Percentiles rank a stretch among this genome's conserved stretches.
These are phyloP conservation scores for Linum usitatissimum DNA, from an alignment of 345 rosid genomes.

Conservation along the genomic window DNA sequence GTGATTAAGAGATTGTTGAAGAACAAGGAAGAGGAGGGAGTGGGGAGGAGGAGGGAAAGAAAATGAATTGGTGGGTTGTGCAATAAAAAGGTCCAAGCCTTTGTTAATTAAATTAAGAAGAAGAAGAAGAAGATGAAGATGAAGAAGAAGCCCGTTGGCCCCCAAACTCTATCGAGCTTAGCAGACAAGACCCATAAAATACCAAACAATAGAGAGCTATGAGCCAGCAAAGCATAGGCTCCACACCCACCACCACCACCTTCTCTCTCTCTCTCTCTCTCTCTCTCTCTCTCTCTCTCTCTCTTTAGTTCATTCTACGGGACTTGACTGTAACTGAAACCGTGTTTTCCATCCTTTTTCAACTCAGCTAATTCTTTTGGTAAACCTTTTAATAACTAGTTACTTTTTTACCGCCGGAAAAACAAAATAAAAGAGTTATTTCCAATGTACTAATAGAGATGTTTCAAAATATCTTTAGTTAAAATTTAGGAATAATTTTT, in stretches of 20 bases:
- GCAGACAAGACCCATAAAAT: constrained; percentile 64
- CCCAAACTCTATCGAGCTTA: constrained; percentile 16
- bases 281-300: too few relatives aligned
- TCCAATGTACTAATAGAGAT: too few relatives aligned
- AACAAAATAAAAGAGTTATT: too few relatives aligned
- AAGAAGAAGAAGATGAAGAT: not conserved
- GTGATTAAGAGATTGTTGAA: constrained; percentile 10
- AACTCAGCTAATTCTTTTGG: too few relatives aligned
- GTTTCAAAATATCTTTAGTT: too few relatives aligned
- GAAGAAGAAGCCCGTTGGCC: constrained; percentile 6
- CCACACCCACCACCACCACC: constrained; percentile 28
- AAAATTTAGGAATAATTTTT: too few relatives aligned
- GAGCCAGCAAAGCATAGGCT: constrained; percentile 80
- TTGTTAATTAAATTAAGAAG: constrained; percentile 9
- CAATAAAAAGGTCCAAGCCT: not conserved
- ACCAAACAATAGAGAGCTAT: constrained; percentile 53
- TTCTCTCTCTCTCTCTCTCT: not conserved
- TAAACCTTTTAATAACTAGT: too few relatives aligned
- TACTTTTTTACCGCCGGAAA: too few relatives aligned
- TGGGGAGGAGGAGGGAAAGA: constrained; percentile 2
- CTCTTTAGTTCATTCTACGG: not conserved
- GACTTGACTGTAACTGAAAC: too few relatives aligned
- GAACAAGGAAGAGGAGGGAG: not conserved
- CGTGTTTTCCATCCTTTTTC: too few relatives aligned
- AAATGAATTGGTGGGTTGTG: constrained; percentile 6